Base-by-base conservation (phyloP, 2,329 filamentous ascomycete genomes). In the Gremmenia infestans region DNA sequence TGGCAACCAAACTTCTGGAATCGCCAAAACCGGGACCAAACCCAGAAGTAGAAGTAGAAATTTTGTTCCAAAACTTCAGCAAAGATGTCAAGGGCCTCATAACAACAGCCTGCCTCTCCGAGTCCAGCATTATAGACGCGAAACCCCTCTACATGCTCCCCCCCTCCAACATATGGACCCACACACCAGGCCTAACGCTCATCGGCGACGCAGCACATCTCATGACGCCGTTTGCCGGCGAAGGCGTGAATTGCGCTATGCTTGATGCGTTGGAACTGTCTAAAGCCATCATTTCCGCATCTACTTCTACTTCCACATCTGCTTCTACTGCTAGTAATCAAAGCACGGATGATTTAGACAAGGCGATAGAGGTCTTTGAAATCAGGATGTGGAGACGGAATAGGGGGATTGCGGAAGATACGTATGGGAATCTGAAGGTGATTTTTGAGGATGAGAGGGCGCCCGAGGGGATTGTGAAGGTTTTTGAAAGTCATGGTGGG, bases 151-250 rank as follows among this genome's bases (percentile, higher is more conserved):
- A 60, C 46, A 57, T 55, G 52, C 46, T 60, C 22, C 61, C 61
- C 14, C 22, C 48, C 4, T 55, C 49, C 25, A 19, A 50, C 12
- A 39, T 14, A 6, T 63, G 61, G 61, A 47, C 52, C 35, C 47
- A 54, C 14, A 48, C 39, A n/a, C 19, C 5, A 9, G 75, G 76
- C 1, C 66, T 76, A 5, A 77, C 78, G 1, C 66, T 81, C 25
- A 62, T 79, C 11, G 78, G 78, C 2, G 76, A 80, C 61, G 74
- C 76, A 4, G 76, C 76, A 7, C 76, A 79, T 63, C 54, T 78
- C 5, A 75, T 76, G 72, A 73, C 72, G 1, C 73, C 74, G 1
- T 76, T 73, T 59, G 72, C 71, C 0, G 77, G 77, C 2, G 76
- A 74, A 35, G 77, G 61, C n/a, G 68, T 66, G 3, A 73, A 72